Base-by-base conservation (phyloP, 768 basidiomycete species). In the Tephrocybe rancida region DNA sequence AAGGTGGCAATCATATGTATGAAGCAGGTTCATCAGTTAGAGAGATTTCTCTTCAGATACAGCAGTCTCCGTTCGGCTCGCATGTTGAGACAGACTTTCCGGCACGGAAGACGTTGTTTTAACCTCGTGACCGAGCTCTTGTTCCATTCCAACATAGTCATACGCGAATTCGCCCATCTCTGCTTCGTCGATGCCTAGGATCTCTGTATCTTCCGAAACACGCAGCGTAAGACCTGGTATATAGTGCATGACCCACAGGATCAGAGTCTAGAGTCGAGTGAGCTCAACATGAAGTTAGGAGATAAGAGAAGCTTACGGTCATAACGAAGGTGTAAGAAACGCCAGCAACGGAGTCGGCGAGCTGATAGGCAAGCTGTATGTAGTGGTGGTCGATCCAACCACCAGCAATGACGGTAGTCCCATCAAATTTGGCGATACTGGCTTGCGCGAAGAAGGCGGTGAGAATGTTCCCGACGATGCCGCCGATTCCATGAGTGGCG, bases 111-210 rank as follows among this genome's bases (percentile, higher is more conserved):
- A n/a, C n/a, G n/a, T n/a, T n/a, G n/a, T n/a, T n/a, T n/a, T n/a
- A n/a, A n/a, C n/a, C n/a, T n/a, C n/a, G n/a, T 77, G 79, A 5
- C 76, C 77, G 30, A 80, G 71, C 60, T 82, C 81, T 60, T 75
- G 74, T 62, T 91, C 90, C 44, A 91, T 67, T 9, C 86, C 88
- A 27, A 93, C 90, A 57, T 91, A 94, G 70, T 94, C 90, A 62
- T 92, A 92, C 1, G 90, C 87, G 57, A 85, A 93, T 72, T 95
- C 93, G 58, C 92, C 94, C 81, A 93, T 86, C 74, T 95, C 88
- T 1, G 85, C 79, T 63, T 93, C 90, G 70, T 98, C 95, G 60
- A 96, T 85, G 52, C 95, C 95, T 41, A 96, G 73, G 35, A 87
- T 83, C 71, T 91, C 89, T 11, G 73, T 76, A 56, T 86, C 84